Base-by-base conservation (phyloP, 495 filamentous ascomycete genomes). In the Jackrogersella multiformis region DNA sequence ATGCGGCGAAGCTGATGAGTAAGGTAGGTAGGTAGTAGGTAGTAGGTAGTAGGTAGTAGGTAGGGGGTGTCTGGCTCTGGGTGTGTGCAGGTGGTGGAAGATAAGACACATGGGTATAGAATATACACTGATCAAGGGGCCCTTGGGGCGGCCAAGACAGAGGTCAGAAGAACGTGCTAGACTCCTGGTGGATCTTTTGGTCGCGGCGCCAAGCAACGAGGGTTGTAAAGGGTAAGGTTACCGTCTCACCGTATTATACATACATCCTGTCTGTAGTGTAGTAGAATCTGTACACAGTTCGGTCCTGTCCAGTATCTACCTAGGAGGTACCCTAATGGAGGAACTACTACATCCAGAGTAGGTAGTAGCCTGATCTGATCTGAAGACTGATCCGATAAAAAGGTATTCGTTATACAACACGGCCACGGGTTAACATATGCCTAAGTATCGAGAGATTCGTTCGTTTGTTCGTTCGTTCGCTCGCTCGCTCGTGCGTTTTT, bases 141-240 rank as follows among this genome's bases (percentile, higher is more conserved):
- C 41, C 34, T 41, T 38, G 52, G 28, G 28, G 57, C 56, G 28
- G 57, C 56, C 64, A 61, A 69, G 55, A 57, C 51, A 52, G 38
- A 55, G 59, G 53, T 63, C 58, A 69, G 66, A 69, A 69, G 66
- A 69, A 69, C 66, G 66, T 69, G 66, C 66, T 69, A 64, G 66
- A 69, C 66, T 69, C 55, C 56, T 44, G 66, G 64, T 55, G 66
- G 7, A 61, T 39, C 35, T 52, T 59, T 53, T 59, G 57, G 57
- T 42, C 38, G 52, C 53, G 57, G 42, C 52, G 60, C 61, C 66
- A 65, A 64, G 66, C 12, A 68, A 58, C 64, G 57, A 68, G 57
- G 52, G n/a, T n/a, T n/a, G n/a, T n/a, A n/a, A 30, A 30, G 7
- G 7, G 4, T 3, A 30, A 7, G 26, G 53, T 58, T 45, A 39